These are phyloP conservation scores for Aspergillus niger DNA, from an alignment of 2,329 filamentous ascomycete species.

Conservation along the genomic window DNA sequence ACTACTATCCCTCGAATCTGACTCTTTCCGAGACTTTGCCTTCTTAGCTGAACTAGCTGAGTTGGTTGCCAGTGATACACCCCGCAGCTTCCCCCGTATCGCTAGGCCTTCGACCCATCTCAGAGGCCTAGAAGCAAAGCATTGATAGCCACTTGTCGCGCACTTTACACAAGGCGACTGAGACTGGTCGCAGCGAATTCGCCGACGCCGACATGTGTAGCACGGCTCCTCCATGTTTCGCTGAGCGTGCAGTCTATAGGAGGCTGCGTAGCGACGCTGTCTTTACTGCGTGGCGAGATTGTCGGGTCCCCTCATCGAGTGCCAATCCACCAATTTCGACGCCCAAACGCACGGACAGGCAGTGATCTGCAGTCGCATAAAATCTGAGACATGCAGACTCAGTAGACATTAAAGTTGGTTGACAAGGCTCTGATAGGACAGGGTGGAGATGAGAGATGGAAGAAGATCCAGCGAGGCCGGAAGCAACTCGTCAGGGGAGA, in stretches of 20 bases:
- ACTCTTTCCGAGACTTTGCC: not conserved
- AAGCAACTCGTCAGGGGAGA: no score
- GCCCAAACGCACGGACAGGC: not conserved
- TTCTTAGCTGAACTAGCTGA: not conserved
- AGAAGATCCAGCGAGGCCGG: not conserved
- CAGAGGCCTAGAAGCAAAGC: conserved; percentile 35
- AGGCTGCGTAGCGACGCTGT: not conserved
- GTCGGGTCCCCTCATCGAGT: not conserved
- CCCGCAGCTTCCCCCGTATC: conserved; percentile 36
- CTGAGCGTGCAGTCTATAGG: not conserved
- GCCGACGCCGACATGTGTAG: conserved; percentile 41
- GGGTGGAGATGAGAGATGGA: not conserved
- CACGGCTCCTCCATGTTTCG: conserved; percentile 25
- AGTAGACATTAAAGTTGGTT: not conserved
- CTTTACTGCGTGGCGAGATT: not conserved
- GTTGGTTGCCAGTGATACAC: conserved; percentile 21
- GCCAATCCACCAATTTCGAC: not conserved
- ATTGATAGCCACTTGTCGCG: conserved; percentile 36
- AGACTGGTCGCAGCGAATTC: conserved; percentile 38
- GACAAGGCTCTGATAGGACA: not conserved
- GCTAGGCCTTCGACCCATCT: conserved; percentile 42
- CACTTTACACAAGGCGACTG: conserved; percentile 37
- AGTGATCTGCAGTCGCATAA: not conserved
- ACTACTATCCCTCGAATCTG: not conserved
- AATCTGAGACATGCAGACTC: not conserved